Base-by-base conservation (phyloP, 176 grass and related monocot genomes). In the Rhynchospora tenuis region DNA sequence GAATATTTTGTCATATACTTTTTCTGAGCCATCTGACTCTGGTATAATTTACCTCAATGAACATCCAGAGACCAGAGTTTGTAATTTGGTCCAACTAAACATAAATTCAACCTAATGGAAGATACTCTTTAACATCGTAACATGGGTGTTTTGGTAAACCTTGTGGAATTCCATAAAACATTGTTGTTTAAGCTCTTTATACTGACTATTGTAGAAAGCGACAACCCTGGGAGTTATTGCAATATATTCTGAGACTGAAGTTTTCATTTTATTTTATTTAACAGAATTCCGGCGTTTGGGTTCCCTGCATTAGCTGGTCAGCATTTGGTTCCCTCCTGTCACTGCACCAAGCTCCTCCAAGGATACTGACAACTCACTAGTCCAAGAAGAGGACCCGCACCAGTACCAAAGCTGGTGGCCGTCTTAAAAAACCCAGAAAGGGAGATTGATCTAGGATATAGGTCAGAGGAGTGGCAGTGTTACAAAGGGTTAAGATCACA, bases 241-340 rank as follows among this genome's bases (percentile, higher is more conserved):
- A 63, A 0, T 8, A 59, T 77, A 22, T 0, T 43, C 15, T 65
- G 15, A 22, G 22, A 8, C 9, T 62, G 48, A 75, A 79, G 77
- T 43, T 80, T 75, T 78, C 20, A 0, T 19, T 23, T 0, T 2
- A 67, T 50, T 80, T 15, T 14, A 76, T 52, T 81, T 82, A 86
- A 76, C 90, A 97, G 95, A 90, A 98, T 93, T 92, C 95, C 95
- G 90, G 95, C 95, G 80, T 91, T 33, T 95, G 95, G 95, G 94
- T 98, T 95, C 95, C 83, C 95, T 98, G 95, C 89, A 90, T 84
- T 98, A 91, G 90, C 89, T 98, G 38, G 88, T 95, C 82, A 91
- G 92, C 90, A 90, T 95, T 91, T 91, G 92, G 89, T 85, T 87
- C 92, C 31, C 79, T 80, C 74, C 79, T 86, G 75, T 63, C 86